A percentile compares a stretch with the other conserved stretches of the same genome.
phyloP scores from a whole-genome alignment of 2,329 filamentous ascomycete genomes.

The Fusarium coicis region DNA sequence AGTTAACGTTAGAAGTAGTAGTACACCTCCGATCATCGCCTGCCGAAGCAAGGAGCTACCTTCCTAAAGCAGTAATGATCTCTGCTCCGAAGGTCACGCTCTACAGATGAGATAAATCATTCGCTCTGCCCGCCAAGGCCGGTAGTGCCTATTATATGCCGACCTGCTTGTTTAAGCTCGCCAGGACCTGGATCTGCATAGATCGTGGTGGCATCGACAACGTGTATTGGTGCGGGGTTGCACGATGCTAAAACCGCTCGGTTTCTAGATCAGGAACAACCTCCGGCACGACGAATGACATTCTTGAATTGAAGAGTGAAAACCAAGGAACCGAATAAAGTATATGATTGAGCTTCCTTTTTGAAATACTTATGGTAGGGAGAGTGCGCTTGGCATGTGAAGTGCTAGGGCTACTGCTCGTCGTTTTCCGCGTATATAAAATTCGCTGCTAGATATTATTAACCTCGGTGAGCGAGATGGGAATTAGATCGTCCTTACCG shows the following conservation, averaged over 20 bases:
- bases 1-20: not conserved
- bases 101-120: constrained; percentile 7
- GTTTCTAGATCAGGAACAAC: constrained; percentile 16
- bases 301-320: not conserved
- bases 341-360: constrained; percentile 7
- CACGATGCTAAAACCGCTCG: not conserved
- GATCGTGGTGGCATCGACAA: constrained; percentile 8
- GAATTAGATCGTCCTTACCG: constrained; percentile 10
- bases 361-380: not conserved
- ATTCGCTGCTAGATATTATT: constrained; percentile 30
- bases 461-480: not conserved
- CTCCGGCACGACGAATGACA: constrained; percentile 10
- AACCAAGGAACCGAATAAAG: not conserved
- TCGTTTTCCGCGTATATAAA: constrained; percentile 39
- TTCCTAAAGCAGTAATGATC: constrained; percentile 34
- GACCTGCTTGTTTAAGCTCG: constrained; percentile 14
- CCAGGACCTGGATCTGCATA: constrained; percentile 14
- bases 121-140: constrained; percentile 7
- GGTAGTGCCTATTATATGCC: not conserved
- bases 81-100: constrained; percentile 21
- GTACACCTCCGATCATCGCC: not conserved
- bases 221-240: constrained; percentile 34
- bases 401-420: constrained; percentile 2
- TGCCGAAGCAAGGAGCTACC: constrained; percentile 10
- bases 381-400: not conserved